These are phyloP conservation scores for Backusella psychrophila DNA, from an alignment of 192 early-diverging fungal genomes.

Conservation along the genomic window DNA sequence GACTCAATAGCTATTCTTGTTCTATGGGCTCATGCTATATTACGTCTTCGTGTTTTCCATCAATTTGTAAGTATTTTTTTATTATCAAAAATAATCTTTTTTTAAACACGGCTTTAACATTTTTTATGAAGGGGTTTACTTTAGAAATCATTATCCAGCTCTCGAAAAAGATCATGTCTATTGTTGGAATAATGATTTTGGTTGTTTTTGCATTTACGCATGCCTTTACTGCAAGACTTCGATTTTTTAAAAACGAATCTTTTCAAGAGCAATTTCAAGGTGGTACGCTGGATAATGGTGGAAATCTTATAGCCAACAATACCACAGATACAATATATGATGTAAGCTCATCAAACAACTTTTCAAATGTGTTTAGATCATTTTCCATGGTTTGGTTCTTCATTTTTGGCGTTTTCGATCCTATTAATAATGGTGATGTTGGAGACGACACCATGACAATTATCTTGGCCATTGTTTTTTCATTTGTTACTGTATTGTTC, in stretches of 20 bases:
- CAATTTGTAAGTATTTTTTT: constrained; percentile 6
- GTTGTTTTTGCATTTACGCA: constrained; percentile 10
- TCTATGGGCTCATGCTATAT: constrained; percentile 14
- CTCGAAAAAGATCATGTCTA: background rate
- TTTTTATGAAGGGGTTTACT: background rate
- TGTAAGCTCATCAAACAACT: background rate
- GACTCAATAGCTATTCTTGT: background rate
- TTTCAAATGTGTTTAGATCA: background rate
- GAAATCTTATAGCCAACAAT: background rate
- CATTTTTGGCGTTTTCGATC: constrained; percentile 1
- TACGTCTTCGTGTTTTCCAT: no score
- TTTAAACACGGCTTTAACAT: background rate
- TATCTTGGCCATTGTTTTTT: background rate
- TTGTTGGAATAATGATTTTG: background rate
- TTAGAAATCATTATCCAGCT: constrained; percentile 7
- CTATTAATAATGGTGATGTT: background rate
- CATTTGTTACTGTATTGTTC: background rate
- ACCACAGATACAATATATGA: background rate
- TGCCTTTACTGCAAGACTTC: background rate
- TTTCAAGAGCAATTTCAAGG: constrained; percentile 8
- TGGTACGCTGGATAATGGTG: background rate
- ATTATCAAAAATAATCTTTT: background rate
- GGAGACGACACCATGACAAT: background rate
- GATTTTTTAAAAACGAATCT: background rate
- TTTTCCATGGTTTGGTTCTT: constrained; percentile 6